Evolutionary conservation across 2,329 filamentous ascomycete genomes (phyloP), one percentile per base, ranked within the genome.

Genomic region (Colletotrichum sansevieriae): DNA sequence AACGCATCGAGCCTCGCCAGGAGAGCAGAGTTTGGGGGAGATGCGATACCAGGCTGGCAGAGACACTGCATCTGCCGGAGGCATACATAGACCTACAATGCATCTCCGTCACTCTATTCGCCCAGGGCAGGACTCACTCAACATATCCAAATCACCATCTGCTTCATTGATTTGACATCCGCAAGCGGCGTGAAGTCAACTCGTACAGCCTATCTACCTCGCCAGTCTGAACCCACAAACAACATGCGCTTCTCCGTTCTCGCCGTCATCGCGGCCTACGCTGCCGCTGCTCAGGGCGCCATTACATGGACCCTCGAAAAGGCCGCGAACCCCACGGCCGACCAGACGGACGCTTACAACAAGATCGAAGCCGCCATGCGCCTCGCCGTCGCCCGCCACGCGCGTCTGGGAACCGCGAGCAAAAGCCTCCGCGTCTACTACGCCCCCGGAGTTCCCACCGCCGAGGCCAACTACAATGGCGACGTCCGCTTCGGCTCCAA

Each of bases 391-490:
- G 76, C 77, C 11, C 81, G 82, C 4, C 82, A 84, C 75, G 74
- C 76, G 29, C 73, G 75, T 0, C 77, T 78, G 43, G 73, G 79
- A 2, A 62, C 68, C 9, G 77, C 82, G 6, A 76, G 63, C 68
- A 84, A 84, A 73, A 74, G 71, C 4, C 75, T 84, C 55, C 76
- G 75, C 1, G 80, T 82, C n/a, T 75, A 78, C 52, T 84, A 84
- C 73, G 73, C 76, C 9, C 81, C 83, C 3, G 76, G 81, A 11
- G 82, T 84, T 4, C 77, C 78, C 7, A 84, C 83, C 0, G 83
- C 83, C 22, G 83, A 84, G 71, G 82, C 78, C n/a, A 84, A 75
- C 77, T 83, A 79, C 76, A 83, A 81, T 72, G 83, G 83, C 49
- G 80, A 83, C 73, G 75, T 84, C 18, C 80, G 83, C 15, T 84